Conservation (phyloP, 345 rosid genomes). For the Luvunga scandens region DNA sequence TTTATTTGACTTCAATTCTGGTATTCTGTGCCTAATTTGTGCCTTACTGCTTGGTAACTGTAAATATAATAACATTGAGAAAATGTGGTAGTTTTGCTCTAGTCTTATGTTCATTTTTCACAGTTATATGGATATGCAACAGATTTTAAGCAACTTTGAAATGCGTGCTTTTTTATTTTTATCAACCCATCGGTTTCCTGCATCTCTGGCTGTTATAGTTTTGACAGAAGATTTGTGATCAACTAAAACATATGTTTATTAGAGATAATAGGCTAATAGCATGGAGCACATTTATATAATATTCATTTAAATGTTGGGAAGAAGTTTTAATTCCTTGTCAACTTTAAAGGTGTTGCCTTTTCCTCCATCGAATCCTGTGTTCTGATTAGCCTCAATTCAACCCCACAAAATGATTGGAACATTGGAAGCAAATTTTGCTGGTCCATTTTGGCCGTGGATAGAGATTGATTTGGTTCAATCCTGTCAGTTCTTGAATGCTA, state of each 20-base stretch:
- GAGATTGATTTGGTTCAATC: conserved; percentile 34
- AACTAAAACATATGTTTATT: neutral
- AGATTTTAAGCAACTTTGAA: neutral
- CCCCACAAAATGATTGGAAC: conserved; percentile 26
- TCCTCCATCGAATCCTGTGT: conserved; percentile 12
- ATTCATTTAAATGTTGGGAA: neutral
- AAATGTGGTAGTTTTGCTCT: neutral
- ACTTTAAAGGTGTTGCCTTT: conserved; percentile 22
- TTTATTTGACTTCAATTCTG: neutral
- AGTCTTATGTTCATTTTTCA: neutral
- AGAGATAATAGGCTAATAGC: neutral
- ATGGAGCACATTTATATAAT: neutral
- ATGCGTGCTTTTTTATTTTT: neutral
- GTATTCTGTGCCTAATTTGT: conserved; percentile 1
- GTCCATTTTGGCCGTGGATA: conserved; percentile 9
- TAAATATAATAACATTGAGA: conserved; percentile 24
- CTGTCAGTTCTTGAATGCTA: conserved; percentile 16
- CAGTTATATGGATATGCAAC: neutral
- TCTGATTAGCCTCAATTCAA: neutral
- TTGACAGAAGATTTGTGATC: neutral
- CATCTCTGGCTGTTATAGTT: neutral
- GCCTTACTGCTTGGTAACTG: conserved; percentile 25
- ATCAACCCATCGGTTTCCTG: neutral
- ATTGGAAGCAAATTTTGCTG: conserved; percentile 10
- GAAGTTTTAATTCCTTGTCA: neutral